A percentile compares a stretch with the other conserved stretches of the same genome.
Conservation (phyloP, 345 rosid species). For the Hypericum perforatum region DNA sequence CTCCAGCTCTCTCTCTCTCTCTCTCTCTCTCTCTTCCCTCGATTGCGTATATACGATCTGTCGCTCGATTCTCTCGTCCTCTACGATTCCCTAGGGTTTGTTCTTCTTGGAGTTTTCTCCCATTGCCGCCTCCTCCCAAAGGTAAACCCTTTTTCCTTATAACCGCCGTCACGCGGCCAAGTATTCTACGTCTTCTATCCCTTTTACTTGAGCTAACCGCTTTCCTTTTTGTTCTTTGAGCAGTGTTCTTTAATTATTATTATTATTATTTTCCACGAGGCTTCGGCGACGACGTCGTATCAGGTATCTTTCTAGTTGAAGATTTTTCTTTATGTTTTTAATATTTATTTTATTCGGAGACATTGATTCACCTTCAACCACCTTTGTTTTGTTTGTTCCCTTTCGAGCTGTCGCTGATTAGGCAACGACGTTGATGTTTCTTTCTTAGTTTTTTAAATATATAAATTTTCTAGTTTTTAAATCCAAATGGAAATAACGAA, state of each 20-base stretch:
- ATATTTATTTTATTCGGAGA: no score
- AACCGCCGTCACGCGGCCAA: not conserved
- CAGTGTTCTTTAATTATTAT: no score
- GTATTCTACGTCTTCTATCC: no score
- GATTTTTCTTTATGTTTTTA: no score
- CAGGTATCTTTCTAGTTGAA: slow-evolving; percentile 5
- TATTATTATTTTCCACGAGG: no score
- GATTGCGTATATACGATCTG: slow-evolving; percentile 10
- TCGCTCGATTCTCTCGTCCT: slow-evolving; percentile 26
- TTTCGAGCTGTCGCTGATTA: slow-evolving; percentile 12
- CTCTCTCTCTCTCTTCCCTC: not conserved
- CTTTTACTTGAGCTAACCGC: no score
- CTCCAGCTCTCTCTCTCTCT: not conserved
- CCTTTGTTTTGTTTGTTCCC: slow-evolving; percentile 4
- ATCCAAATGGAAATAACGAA: no score
- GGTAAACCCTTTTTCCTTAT: not conserved
- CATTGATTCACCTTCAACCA: slow-evolving; percentile 1
- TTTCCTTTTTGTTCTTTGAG: no score
- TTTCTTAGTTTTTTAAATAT: not conserved
- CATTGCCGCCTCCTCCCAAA: not conserved
- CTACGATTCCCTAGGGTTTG: slow-evolving; percentile 14
- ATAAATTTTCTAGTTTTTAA: no score
- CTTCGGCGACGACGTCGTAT: no score
- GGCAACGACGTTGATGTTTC: slow-evolving; percentile 15
- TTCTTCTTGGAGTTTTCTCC: not conserved